Base-by-base conservation (phyloP, 371 early-diverging fungal species). In the Mucor lusitanicus region DNA sequence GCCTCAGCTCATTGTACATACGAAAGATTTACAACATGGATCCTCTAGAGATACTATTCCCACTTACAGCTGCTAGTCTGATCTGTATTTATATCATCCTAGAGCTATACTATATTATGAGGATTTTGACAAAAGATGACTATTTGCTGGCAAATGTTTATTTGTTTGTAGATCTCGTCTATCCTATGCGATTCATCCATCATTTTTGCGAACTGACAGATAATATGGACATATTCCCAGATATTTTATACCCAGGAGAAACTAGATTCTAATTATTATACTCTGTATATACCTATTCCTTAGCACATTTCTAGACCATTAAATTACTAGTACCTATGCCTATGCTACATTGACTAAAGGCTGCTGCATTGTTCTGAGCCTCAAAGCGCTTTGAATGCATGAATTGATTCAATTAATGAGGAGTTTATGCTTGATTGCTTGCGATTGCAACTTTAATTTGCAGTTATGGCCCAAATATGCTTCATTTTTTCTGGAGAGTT, bases 151-250 rank as follows among this genome's bases (percentile, higher is more conserved):
- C 80, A 61, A 84, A 79, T 63, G 46, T 79, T 42, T 78, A 67
- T 35, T 72, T 81, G 30, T 84, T 75, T 64, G 68, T 84, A 37
- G 84, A 84, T 59, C 46, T 77, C 8, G 60, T 74, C 19, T 84
- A 81, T 55, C 84, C 84, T 17, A 76, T 84, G 48, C 77, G 81
- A 12, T 84, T 79, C 42, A 67, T 84, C n/a, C 84, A 84, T 48
- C 79, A 84, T 64, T 39, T 77, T 23, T 84, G 84, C 59, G 84
- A 84, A 63, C 61, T 84, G 23, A 72, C 81, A 1, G 84, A 84
- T 53, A 71, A 75, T 57, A 61, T 80, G 30, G 66, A 73, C 42
- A 46, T 64, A 25, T 69, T 72, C 33, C 74, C 70, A 59, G 74
- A 74, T 46, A 69, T 73, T n/a, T 37, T 73, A 33, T 64, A 63